phyloP scores from a whole-genome alignment of 345 rosid genomes.

The Odontarrhena argentea region DNA sequence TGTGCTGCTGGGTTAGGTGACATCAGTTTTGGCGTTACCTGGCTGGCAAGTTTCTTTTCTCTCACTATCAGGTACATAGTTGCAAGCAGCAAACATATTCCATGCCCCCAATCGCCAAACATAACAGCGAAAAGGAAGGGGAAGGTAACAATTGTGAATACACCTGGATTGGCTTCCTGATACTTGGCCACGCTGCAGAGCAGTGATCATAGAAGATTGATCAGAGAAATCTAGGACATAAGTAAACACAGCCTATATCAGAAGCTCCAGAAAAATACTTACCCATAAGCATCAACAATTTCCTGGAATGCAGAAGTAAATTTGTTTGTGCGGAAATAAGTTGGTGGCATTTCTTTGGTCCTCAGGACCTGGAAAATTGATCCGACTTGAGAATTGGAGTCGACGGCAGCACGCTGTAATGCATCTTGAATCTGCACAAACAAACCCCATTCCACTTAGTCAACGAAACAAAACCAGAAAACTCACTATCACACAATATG shows the following conservation, averaged over 20 bases:
- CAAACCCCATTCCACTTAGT: slow-evolving; percentile 34
- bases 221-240: slow-evolving; percentile 18
- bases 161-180: slow-evolving; percentile 97
- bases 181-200: slow-evolving; percentile 86
- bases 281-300: slow-evolving; percentile 98
- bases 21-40: slow-evolving; percentile 52
- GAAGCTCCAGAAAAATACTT: slow-evolving; percentile 40
- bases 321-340: slow-evolving; percentile 88
- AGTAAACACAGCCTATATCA: slow-evolving; percentile 15
- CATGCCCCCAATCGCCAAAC: slow-evolving; percentile 99
- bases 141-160: slow-evolving; percentile 81
- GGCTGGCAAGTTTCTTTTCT: slow-evolving; percentile 93
- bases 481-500: slow-evolving; percentile 3
- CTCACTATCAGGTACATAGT: slow-evolving; percentile 59
- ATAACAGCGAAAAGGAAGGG: slow-evolving; percentile 98
- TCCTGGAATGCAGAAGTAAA: slow-evolving; percentile 91
- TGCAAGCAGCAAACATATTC: slow-evolving; percentile 89
- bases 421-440: slow-evolving; percentile 89
- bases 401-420: slow-evolving; percentile 77
- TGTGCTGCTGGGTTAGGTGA: slow-evolving; percentile 2
- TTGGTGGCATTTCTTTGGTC: slow-evolving; percentile 89
- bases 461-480: slow-evolving; percentile 10
- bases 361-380: slow-evolving; percentile 79
- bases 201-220: slow-evolving; percentile 14
- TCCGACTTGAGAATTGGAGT: slow-evolving; percentile 89